Evolutionary conservation across 345 rosid genomes (phyloP), one percentile per base, ranked within the genome.

Genomic region (Salix dunnii): DNA sequence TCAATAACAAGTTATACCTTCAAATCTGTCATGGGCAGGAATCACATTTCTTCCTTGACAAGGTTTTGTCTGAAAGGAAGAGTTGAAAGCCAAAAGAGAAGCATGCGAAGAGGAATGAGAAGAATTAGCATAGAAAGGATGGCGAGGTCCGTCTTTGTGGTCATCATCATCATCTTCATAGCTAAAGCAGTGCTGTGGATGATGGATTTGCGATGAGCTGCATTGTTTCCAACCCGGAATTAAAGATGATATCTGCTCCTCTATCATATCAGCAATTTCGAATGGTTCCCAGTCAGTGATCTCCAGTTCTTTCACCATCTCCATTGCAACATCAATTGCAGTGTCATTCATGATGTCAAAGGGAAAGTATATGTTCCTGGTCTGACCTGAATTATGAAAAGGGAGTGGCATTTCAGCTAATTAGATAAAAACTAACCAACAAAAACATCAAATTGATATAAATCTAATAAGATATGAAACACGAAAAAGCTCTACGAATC

Each of bases 301-400:
- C 70, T 90, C 93, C 81, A 95, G 76, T 81, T 91, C 96, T 70
- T 89, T 89, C 77, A 95, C 97, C 99, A 95, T 95, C 85, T 95
- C 99, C 79, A 85, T 30, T 1, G 98, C 99, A 25, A 95, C 99
- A 64, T 90, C 92, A 3, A 83, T 80, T 16, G 99, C 84, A 40
- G 94, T 93, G 82, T 95, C 99, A 2, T 85, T 90, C 75, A 80
- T 67, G 38, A 89, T 86, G 83, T 91, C 90, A 67, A 89, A 95
- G 1, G 96, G 94, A 80, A 95, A 95, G 85, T 89, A 87, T 67
- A 95, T 89, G 84, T 95, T 95, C 82, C 94, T 90, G 53, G 87
- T 86, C 66, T 78, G 85, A 79, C 96, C 98, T 95, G 92, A 72
- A 78, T 5, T 51, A 46, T 14, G 51, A 46, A 46, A 46, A 46